Base-by-base conservation (phyloP, 805 yeast species). In the Yamadazyma paraphyllophila region DNA sequence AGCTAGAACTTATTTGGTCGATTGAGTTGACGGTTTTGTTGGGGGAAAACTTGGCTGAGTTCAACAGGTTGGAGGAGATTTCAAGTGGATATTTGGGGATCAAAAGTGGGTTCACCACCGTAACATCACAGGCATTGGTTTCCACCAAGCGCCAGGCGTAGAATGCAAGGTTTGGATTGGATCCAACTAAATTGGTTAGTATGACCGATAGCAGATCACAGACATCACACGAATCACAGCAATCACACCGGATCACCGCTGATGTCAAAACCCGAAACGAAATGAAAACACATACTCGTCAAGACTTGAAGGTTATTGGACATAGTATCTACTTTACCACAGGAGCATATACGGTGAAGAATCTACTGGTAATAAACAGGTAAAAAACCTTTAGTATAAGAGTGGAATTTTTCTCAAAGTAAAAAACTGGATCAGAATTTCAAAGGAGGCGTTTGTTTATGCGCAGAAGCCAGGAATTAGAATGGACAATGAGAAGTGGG, bases 81-180 rank as follows among this genome's bases (percentile, higher is more conserved):
- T 33, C 46, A 6, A 58, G 49, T 11, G 55, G 51, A 8, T 36
- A 10, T 14, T 31, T 49, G 49, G 57, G 57, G 20, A 39, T 41
- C 34, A 66, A 46, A 2, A 27, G 29, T 3, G 67, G 58, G 50
- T 68, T 66, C 29, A 80, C 71, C 14, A 74, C 51, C 11, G 81
- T 53, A 33, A 68, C 63, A 13, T 59, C 56, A 44, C 67, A 51
- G 15, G 53, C 58, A 12, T 66, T 65, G 1, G 84, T 73, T 41
- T 69, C 66, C 41, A 70, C 75, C 31, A 81, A 57, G 42, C 82
- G 68, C 83, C 83, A 80, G 13, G 76, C 74, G 60, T 82, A 82
- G 61, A 78, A 81, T 27, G 78, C 70, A 41, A 81, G 58, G 59
- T 80, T 78, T 27, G 87, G 82, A 59, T 77, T 79, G 8, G 71